Evolutionary conservation across 352 stramenopile species (phyloP).

Genomic region (Aphanomyces cochlioides): DNA sequence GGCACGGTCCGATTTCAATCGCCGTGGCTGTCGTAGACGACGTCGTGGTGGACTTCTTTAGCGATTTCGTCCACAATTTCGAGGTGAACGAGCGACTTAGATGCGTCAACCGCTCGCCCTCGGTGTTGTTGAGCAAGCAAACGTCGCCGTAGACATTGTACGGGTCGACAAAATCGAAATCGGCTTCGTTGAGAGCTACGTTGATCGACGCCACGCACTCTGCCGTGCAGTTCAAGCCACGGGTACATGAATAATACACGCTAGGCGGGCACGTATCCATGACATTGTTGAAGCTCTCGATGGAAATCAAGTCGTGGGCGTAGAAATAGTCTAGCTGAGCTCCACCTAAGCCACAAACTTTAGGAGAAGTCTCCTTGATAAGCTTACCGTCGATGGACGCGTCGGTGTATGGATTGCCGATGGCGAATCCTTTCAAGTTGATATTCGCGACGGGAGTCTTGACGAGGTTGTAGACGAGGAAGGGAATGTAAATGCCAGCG

Average conservation of each 20-base stretch:
- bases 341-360: not conserved
- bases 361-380: not conserved
- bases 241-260: slow-evolving; percentile 40
- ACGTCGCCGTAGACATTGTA: slow-evolving; percentile 23
- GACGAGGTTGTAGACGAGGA: slow-evolving; percentile 60
- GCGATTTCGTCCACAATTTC: too few relatives aligned
- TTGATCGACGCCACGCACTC: not conserved
- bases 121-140: not conserved
- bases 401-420: slow-evolving; percentile 44
- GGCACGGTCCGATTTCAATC: slow-evolving; percentile 31
- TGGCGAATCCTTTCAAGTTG: slow-evolving; percentile 55
- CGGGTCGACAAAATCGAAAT: slow-evolving; percentile 4
- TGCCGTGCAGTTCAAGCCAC: slow-evolving; percentile 8
- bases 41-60: not conserved
- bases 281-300: slow-evolving; percentile 37
- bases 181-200: slow-evolving; percentile 31
- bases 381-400: not conserved
- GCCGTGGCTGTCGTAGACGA: not conserved
- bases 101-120: not conserved
- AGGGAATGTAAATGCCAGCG: slow-evolving; percentile 83
- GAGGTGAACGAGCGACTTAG: not conserved
- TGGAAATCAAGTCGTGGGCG: slow-evolving; percentile 34
- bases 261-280: slow-evolving; percentile 19
- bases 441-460: slow-evolving; percentile 43
- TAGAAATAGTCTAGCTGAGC: slow-evolving; percentile 29